Evolutionary conservation across 805 yeast species (phyloP).

Genomic region (Ogataea siamensis): DNA sequence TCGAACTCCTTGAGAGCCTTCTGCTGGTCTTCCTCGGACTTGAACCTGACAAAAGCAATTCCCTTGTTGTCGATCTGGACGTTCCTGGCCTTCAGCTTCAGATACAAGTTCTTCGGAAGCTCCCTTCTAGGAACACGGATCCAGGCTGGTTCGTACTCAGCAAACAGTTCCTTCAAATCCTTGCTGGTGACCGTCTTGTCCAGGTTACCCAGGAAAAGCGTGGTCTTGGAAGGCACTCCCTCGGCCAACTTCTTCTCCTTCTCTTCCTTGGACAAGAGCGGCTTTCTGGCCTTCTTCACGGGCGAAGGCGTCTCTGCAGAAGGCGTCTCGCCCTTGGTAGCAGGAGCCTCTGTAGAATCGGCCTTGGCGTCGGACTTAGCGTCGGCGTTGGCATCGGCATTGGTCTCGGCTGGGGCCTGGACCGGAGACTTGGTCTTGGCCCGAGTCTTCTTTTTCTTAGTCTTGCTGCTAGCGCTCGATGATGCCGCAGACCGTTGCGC

Average conservation of each 20-base stretch:
- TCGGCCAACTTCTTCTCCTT: conserved; percentile 37
- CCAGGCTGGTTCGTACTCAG: conserved; percentile 52
- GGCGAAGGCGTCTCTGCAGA: conserved; percentile 8
- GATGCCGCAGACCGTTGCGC: conserved; percentile 8
- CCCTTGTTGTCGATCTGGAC: conserved; percentile 56
- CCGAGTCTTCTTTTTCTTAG: conserved; percentile 12
- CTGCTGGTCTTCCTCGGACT: conserved; percentile 44
- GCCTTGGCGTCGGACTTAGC: conserved; percentile 13
- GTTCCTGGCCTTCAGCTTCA: conserved; percentile 44
- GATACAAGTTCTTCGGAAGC: conserved; percentile 43
- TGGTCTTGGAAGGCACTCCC: conserved; percentile 54
- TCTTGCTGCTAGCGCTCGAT: conserved; percentile 8
- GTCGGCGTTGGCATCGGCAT: conserved; percentile 2
- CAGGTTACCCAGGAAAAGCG: conserved; percentile 61
- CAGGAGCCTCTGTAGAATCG: conserved; percentile 11
- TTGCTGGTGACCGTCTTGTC: conserved; percentile 49
- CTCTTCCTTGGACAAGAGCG: conserved; percentile 28
- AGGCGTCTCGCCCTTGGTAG: conserved; percentile 12
- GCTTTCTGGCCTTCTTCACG: conserved; percentile 14
- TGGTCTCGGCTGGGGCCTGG: conserved; percentile 5
- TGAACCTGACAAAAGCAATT: conserved; percentile 59
- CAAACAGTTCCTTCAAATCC: conserved; percentile 44
- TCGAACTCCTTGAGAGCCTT: conserved; percentile 58
- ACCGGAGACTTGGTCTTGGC: conserved; percentile 7
- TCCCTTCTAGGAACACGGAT: conserved; percentile 56